Percentiles rank a stretch among this genome's conserved stretches.
phyloP scores from a whole-genome alignment of 192 early-diverging fungal species.

The Podila horticola region DNA sequence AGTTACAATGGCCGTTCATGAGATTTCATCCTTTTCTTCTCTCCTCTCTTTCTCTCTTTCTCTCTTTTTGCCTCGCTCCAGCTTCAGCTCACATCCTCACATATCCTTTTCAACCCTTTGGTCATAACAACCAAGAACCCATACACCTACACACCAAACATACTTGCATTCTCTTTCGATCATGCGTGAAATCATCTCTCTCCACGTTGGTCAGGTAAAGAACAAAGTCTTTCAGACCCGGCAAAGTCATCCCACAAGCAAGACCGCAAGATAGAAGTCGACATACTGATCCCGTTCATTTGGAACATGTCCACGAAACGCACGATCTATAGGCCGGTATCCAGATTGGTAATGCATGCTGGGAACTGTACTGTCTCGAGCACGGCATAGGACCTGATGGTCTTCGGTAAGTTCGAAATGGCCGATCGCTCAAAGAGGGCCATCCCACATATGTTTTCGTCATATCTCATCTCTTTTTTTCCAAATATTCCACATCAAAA shows the following conservation, averaged over 20 bases:
- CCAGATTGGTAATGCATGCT: slow-evolving; percentile 99
- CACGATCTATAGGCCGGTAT: slow-evolving; percentile 82
- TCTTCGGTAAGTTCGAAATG: slow-evolving; percentile 69
- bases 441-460: too few relatives aligned
- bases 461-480: too few relatives aligned
- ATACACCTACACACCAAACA: neutral
- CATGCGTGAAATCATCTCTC: too few relatives aligned
- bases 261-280: neutral
- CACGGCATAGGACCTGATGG: slow-evolving; percentile 99
- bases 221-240: neutral
- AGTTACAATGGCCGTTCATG: neutral
- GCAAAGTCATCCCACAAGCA: neutral
- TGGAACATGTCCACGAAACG: neutral
- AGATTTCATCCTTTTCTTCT: slow-evolving; percentile 1
- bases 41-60: neutral
- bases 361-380: slow-evolving; percentile 97
- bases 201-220: too few relatives aligned
- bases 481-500: too few relatives aligned
- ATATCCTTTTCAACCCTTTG: neutral
- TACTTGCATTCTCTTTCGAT: neutral
- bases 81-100: neutral
- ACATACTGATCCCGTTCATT: neutral
- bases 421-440: too few relatives aligned
- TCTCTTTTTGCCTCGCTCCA: neutral
- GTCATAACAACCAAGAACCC: neutral